These are phyloP conservation scores for Durio zibethinus DNA, from an alignment of 345 rosid genomes.

Conservation along the genomic window DNA sequence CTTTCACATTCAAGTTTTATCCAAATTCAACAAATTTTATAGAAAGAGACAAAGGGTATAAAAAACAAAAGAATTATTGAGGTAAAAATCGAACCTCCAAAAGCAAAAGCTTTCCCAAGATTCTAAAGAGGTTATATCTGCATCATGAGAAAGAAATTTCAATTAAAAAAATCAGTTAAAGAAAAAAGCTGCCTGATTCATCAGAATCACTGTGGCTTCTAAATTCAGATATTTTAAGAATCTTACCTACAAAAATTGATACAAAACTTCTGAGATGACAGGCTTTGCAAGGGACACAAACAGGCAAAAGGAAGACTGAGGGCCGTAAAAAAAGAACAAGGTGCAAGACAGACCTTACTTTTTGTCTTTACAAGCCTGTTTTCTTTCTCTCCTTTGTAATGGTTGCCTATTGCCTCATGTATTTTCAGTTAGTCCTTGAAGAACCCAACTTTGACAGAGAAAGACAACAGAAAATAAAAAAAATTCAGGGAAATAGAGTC, in stretches of 20 bases:
- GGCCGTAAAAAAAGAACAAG: not conserved
- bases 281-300: conserved; percentile 1
- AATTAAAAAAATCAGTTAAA: not conserved
- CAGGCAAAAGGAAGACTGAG: not conserved
- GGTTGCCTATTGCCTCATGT: not conserved
- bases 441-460: not conserved
- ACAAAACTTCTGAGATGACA: not conserved
- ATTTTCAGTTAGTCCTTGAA: conserved; percentile 2
- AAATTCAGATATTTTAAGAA: conserved; percentile 7
- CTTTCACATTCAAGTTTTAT: not conserved
- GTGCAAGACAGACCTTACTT: conserved; percentile 10
- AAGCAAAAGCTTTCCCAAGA: conserved; percentile 26
- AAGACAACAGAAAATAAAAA: not conserved
- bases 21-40: conserved; percentile 11
- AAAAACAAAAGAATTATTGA: not conserved
- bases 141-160: conserved; percentile 24
- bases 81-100: not conserved
- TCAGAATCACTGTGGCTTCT: not conserved
- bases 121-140: conserved; percentile 27
- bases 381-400: not conserved
- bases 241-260: conserved; percentile 20
- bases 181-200: not conserved
- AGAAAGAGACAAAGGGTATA: not conserved
- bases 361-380: conserved; percentile 18
- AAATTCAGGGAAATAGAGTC: not conserved